Conservation (phyloP, 257 asterid genomes). For the Orobanche coerulescens region DNA sequence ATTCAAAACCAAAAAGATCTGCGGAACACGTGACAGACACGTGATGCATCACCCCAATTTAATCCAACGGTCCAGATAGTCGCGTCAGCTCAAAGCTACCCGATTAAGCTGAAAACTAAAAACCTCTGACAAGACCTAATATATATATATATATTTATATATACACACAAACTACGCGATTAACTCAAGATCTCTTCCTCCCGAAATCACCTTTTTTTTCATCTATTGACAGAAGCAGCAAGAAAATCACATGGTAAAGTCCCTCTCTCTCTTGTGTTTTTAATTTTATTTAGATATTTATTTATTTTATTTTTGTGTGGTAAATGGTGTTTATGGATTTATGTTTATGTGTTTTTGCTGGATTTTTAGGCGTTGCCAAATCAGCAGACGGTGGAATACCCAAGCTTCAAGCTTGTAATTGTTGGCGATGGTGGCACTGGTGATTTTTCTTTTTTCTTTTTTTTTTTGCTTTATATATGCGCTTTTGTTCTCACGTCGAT, state of each 20-base stretch:
- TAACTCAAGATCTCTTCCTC: neutral
- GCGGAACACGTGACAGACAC: neutral
- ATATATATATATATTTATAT: conserved; percentile 16
- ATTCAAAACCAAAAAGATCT: neutral
- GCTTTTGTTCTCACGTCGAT: neutral
- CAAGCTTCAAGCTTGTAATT: conserved; percentile 75
- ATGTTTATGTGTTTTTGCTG: neutral
- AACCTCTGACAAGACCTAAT: conserved; percentile 30
- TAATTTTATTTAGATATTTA: neutral
- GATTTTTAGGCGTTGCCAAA: conserved; percentile 46
- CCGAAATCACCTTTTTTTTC: neutral
- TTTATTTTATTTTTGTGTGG: neutral
- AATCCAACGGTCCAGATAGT: conserved; percentile 46
- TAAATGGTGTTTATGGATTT: neutral
- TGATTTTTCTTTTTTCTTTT: conserved; percentile 11
- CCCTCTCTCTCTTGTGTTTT: no score
- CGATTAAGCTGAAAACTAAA: conserved; percentile 21
- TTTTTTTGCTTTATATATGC: neutral
- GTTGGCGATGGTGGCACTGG: conserved; percentile 85
- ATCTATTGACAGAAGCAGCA: neutral
- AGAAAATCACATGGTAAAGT: conserved; percentile 32
- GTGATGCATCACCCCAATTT: neutral
- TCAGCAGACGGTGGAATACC: conserved; percentile 70
- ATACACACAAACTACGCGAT: neutral
- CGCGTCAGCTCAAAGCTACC: conserved; percentile 51